Conservation (phyloP, 1,284 basidiomycete genomes). For the Apiotrichum sp. region DNA sequence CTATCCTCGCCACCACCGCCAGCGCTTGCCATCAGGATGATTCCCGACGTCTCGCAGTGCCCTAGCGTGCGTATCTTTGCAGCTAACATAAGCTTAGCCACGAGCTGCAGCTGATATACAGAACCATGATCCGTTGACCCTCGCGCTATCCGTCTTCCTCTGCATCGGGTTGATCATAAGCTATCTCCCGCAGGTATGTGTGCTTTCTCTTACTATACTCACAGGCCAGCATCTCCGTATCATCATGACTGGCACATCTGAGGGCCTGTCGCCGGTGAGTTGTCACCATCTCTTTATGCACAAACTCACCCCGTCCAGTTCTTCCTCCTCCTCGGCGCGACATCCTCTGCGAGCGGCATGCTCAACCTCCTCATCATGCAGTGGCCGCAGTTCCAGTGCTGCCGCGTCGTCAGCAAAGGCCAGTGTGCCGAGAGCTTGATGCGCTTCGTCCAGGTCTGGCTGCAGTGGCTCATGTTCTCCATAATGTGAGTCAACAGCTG, state of each 20-base stretch:
- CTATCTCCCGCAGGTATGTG: slow-evolving; percentile 74
- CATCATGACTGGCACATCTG: slow-evolving; percentile 61
- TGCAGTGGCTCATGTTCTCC: slow-evolving; percentile 83
- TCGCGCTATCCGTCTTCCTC: slow-evolving; percentile 66
- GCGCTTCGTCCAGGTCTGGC: slow-evolving; percentile 72
- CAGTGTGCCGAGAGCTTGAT: slow-evolving; percentile 75
- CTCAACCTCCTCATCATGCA: slow-evolving; percentile 87
- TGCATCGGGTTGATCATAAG: slow-evolving; percentile 76
- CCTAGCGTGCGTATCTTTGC: slow-evolving; percentile 7
- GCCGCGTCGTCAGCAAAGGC: slow-evolving; percentile 54
- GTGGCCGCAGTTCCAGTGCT: slow-evolving; percentile 80
- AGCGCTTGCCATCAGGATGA: not conserved
- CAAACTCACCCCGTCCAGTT: slow-evolving; percentile 45
- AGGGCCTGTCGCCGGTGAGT: slow-evolving; percentile 70
- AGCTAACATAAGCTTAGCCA: slow-evolving; percentile 1
- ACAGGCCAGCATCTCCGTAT: slow-evolving; percentile 28
- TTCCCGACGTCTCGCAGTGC: slow-evolving; percentile 8
- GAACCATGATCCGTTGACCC: slow-evolving; percentile 45
- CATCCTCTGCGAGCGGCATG: slow-evolving; percentile 70
- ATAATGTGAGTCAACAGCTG: slow-evolving; percentile 59
- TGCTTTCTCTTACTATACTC: not conserved
- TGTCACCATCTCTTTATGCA: slow-evolving; percentile 1
- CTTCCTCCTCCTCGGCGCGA: slow-evolving; percentile 89
- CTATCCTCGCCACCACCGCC: not conserved
- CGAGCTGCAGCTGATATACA: not conserved